phyloP scores from a whole-genome alignment of 306 rosid species.

The Pachyrhizus erosus region DNA sequence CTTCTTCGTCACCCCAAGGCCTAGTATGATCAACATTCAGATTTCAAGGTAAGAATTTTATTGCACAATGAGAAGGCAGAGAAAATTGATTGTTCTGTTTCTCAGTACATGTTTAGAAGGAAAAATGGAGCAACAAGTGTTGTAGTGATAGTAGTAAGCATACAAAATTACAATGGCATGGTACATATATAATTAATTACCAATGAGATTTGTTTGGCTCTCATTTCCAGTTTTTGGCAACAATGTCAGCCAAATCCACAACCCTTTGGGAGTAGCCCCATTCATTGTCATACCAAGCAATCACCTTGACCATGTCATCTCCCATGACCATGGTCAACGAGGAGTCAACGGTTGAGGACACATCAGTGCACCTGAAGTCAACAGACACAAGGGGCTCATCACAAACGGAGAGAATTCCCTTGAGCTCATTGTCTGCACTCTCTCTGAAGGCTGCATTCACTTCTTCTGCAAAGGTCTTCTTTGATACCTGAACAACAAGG shows the following conservation, averaged over 20 bases:
- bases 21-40: not conserved
- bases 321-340: conserved; percentile 99
- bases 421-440: conserved; percentile 79
- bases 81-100: conserved; percentile 56
- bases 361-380: conserved; percentile 91
- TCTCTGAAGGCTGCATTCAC: conserved; percentile 94
- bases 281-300: conserved; percentile 98
- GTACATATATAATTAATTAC: not conserved
- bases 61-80: conserved; percentile 51
- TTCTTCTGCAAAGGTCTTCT: conserved; percentile 95
- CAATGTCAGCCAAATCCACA: conserved; percentile 97
- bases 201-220: not conserved
- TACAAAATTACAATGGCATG: conserved; percentile 46
- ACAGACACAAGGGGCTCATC: conserved; percentile 98
- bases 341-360: conserved; percentile 94
- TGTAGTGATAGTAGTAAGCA: conserved; percentile 21
- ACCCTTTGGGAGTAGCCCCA: conserved; percentile 99
- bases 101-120: conserved; percentile 55
- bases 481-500: conserved; percentile 90
- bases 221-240: conserved; percentile 92
- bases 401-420: conserved; percentile 81
- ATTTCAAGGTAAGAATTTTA: conserved; percentile 42
- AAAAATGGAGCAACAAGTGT: conserved; percentile 34
- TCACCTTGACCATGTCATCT: conserved; percentile 96
- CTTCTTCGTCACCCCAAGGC: not conserved